Evolutionary conservation across 805 yeast species (phyloP), one percentile per base, ranked within the genome.

Genomic region (Candida corydali): DNA sequence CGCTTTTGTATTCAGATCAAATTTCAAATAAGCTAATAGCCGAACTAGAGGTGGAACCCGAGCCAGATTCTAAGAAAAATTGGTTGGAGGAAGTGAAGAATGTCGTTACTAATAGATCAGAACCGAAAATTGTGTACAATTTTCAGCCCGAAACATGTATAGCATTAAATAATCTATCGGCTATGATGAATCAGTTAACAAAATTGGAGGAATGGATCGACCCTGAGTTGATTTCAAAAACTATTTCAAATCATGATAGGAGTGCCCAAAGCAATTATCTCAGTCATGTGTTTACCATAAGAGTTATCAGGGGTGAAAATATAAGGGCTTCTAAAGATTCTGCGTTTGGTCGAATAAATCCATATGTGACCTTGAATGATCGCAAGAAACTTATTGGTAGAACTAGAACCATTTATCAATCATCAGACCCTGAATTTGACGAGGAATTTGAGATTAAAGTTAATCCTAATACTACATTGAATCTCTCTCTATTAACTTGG

Each of bases 341-440:
- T 3, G 39, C 47, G 5, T 38, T 46, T 7, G 42, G 55, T 2
- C 71, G 66, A 43, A 75, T 80, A 0, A 78, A 75, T 44, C 73
- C 86, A 0, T 78, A 79, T 45, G 80, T 82, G 1, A 75, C 86
- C 0, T 50, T 86, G 11, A 65, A 75, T 5, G 87, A 83, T 47
- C 68, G 69, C 2, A 66, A 75, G 26, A 68, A 63, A 35, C 77
- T 78, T 19, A 62, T 85, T 23, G 89, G 83, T 2, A 78, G 76
- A 42, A 89, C 98, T 0, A 68, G 85, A 46, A 73, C 80, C 0
- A 65, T 84, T 3, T 65, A 69, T 20, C 75, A 75, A 37, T 75
- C 80, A 4, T 61, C 73, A 23, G 78, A 79, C 47, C 96, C 97
- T 0, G 75, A 73, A 11, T 91, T 94, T 94, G 85, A 86, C 49